Evolutionary conservation across 2,329 filamentous ascomycete species (phyloP).

Genomic region (Fusarium keratoplasticum): DNA sequence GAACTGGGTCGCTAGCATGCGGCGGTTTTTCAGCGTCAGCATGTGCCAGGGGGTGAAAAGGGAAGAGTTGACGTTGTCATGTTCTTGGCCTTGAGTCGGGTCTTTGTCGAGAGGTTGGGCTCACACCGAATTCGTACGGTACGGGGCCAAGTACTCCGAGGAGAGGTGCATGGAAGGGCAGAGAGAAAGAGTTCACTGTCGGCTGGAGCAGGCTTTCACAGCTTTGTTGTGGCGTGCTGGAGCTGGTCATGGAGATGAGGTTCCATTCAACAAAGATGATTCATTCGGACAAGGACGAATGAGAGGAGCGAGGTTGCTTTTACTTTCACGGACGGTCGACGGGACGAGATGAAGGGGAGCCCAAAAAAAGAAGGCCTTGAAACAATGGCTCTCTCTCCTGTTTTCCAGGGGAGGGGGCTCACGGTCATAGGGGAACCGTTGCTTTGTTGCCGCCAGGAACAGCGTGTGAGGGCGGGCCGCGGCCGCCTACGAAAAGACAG

Average conservation of each 20-base stretch:
- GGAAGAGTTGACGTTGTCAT: conserved; percentile 3
- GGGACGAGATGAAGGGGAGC: conserved; percentile 20
- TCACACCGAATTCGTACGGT: conserved; percentile 30
- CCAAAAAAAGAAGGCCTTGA: conserved; percentile 32
- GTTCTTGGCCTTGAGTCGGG: background rate
- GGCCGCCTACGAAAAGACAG: conserved; percentile 1
- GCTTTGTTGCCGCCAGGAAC: conserved; percentile 22
- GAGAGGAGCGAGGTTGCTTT: conserved; percentile 3
- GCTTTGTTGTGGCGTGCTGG: conserved; percentile 24
- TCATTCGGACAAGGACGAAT: conserved; percentile 27
- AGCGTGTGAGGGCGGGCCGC: conserved; percentile 29
- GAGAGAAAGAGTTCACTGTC: background rate
- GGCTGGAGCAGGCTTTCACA: background rate
- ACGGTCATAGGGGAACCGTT: background rate
- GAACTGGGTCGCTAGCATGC: conserved; percentile 35
- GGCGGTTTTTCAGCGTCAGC: conserved; percentile 26
- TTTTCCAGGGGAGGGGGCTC: background rate
- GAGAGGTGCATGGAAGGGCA: background rate
- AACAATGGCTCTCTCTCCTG: conserved; percentile 35
- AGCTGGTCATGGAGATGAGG: conserved; percentile 9
- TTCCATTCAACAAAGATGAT: conserved; percentile 12
- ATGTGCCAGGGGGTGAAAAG: conserved; percentile 19
- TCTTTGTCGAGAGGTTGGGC: conserved; percentile 13
- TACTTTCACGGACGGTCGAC: background rate
- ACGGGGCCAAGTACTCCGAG: conserved; percentile 1